These are phyloP conservation scores for Rhizomucor pusillus DNA, from an alignment of 371 early-diverging fungal species.

Conservation along the genomic window DNA sequence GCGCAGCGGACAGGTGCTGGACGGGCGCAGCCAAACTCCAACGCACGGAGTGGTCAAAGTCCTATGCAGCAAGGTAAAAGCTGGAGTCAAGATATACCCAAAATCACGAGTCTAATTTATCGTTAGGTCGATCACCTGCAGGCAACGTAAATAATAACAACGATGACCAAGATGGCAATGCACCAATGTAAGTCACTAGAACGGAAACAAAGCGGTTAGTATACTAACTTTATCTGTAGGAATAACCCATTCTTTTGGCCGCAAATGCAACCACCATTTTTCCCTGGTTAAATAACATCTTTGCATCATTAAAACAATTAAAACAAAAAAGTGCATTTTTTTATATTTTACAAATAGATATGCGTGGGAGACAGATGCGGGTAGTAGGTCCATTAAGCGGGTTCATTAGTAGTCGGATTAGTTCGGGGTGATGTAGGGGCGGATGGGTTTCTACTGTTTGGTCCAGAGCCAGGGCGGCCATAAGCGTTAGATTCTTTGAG, in stretches of 20 bases:
- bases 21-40: conserved; percentile 1
- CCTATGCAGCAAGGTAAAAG: too few relatives aligned
- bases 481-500: conserved; percentile 60
- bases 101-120: too few relatives aligned
- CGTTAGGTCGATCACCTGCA: background rate
- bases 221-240: conserved; percentile 2
- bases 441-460: background rate
- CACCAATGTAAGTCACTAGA: conserved; percentile 8
- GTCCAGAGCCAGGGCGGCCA: background rate
- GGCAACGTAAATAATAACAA: background rate
- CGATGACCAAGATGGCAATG: conserved; percentile 6
- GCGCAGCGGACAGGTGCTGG: conserved; percentile 1
- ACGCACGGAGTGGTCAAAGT: conserved; percentile 1
- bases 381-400: background rate
- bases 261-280: conserved; percentile 16
- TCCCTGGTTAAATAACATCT: conserved; percentile 2
- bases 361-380: background rate
- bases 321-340: background rate
- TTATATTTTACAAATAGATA: background rate
- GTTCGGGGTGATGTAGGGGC: conserved; percentile 1
- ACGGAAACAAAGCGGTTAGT: background rate
- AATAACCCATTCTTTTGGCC: conserved; percentile 10
- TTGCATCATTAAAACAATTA: background rate
- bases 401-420: background rate
- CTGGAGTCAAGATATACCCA: background rate